phyloP scores from a whole-genome alignment of 2,329 filamentous ascomycete species.

The Elsinoe necatrix region DNA sequence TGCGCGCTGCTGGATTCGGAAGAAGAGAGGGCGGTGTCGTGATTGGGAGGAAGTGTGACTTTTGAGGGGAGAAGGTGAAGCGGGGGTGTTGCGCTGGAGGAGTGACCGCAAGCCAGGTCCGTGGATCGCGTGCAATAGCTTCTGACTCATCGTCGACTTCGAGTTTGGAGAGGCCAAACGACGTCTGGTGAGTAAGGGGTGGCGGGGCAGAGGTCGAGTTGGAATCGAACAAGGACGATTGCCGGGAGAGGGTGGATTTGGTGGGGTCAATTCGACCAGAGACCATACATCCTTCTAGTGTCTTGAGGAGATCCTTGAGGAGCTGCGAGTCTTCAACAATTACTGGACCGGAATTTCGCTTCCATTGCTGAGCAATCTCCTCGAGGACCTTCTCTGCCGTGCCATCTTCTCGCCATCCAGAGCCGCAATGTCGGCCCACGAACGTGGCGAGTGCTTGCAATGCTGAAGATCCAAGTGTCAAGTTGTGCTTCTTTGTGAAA shows the following conservation, averaged over 20 bases:
- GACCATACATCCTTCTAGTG: conserved; percentile 77
- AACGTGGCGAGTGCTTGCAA: conserved; percentile 79
- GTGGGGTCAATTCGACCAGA: conserved; percentile 61
- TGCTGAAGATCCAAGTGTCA: conserved; percentile 82
- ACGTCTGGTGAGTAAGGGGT: conserved; percentile 33
- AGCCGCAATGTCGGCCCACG: conserved; percentile 87
- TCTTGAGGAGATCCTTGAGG: conserved; percentile 73
- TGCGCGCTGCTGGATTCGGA: conserved; percentile 72
- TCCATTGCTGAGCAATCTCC: conserved; percentile 86
- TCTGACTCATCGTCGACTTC: conserved; percentile 49
- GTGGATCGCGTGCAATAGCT: conserved; percentile 58
- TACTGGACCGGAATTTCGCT: conserved; percentile 75
- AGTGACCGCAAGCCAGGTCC: conserved; percentile 76
- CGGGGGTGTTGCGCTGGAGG: conserved; percentile 79
- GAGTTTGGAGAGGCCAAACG: conserved; percentile 49
- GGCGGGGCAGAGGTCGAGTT: conserved; percentile 14
- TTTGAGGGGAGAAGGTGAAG: conserved; percentile 63
- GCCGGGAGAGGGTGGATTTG: conserved; percentile 48
- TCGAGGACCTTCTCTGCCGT: conserved; percentile 87
- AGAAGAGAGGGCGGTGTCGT: conserved; percentile 42
- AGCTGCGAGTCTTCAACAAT: conserved; percentile 73
- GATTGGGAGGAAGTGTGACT: conserved; percentile 81
- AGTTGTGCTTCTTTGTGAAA: conserved; percentile 94
- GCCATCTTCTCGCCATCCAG: conserved; percentile 92
- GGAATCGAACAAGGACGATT: conserved; percentile 48